Base-by-base conservation (phyloP, 2,329 filamentous ascomycete genomes). In the Fusarium nodosum region DNA sequence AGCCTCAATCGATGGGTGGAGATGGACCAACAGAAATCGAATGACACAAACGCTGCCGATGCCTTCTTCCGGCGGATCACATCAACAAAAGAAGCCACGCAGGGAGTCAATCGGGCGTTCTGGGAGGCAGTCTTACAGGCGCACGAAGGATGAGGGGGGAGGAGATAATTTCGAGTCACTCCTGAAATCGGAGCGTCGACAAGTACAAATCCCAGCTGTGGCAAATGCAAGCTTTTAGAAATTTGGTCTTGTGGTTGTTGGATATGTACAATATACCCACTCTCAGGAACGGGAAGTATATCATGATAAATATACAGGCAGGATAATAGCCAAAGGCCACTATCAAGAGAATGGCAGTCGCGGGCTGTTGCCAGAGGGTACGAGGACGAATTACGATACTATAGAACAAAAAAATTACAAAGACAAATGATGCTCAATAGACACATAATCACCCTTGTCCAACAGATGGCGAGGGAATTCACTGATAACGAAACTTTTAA, bases 1-100 rank as follows among this genome's bases (percentile, higher is more conserved):
- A 8, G 6, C 26, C 13, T 69, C 71, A 44, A 53, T 75, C 18
- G 52, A 63, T 22, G 72, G 69, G 12, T 75, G 73, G 73, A 64
- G 65, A 46, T 74, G 63, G 67, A 63, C 68, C 38, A 68, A 75
- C 28, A 60, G n/a, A 38, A 56, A 44, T 20, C 39, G 39, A 41
- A 30, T 30, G 13, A 22, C 26, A 6, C 18, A 45, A 22, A 24
- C 22, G n/a, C 20, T 56, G 39, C 52, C 31, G 18, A 51, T 64
- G 47, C 60, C 60, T 11, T 20, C 48, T 30, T 28, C 24, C 15
- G 39, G 24, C 36, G 9, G 15, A 11, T 22, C n/a, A 12, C 33
- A n/a, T 20, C 33, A 26, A 31, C 44, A 46, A 28, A 22, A 46
- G 18, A 42, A 39, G 24, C 33, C 22, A 24, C 15, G 12, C 12